phyloP scores from a whole-genome alignment of 23 red algal genomes.

The Gracilaria domingensis region DNA sequence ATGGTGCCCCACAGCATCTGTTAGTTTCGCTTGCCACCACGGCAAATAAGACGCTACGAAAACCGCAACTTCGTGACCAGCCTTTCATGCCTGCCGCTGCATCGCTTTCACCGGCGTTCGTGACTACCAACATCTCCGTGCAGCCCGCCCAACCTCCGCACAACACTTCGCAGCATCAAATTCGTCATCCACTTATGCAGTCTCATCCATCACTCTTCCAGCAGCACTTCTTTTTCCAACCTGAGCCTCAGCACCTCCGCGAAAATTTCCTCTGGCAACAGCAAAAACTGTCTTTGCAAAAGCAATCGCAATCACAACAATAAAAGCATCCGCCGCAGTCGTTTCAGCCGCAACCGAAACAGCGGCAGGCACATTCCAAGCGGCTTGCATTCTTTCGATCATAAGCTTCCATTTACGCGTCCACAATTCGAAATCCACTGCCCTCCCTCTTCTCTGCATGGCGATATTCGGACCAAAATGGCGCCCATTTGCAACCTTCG shows the following conservation, averaged over 20 bases:
- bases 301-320: background rate
- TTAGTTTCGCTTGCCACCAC: slow-evolving; percentile 13
- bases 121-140: background rate
- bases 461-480: background rate
- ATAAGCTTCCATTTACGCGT: background rate
- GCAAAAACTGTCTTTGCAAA: background rate
- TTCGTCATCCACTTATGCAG: background rate
- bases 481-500: background rate
- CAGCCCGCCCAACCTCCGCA: background rate
- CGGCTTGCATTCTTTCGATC: background rate
- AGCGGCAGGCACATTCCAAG: background rate
- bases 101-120: background rate
- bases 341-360: background rate
- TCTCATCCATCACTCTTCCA: slow-evolving; percentile 6
- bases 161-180: background rate
- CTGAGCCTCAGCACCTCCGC: background rate
- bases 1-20: background rate
- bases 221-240: background rate
- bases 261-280: background rate
- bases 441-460: background rate
- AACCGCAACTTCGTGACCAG: background rate
- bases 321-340: background rate
- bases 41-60: background rate
- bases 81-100: background rate
- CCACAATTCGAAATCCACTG: background rate